Base-by-base conservation (phyloP, 768 basidiomycete species). In the Naganishia kalamii region DNA sequence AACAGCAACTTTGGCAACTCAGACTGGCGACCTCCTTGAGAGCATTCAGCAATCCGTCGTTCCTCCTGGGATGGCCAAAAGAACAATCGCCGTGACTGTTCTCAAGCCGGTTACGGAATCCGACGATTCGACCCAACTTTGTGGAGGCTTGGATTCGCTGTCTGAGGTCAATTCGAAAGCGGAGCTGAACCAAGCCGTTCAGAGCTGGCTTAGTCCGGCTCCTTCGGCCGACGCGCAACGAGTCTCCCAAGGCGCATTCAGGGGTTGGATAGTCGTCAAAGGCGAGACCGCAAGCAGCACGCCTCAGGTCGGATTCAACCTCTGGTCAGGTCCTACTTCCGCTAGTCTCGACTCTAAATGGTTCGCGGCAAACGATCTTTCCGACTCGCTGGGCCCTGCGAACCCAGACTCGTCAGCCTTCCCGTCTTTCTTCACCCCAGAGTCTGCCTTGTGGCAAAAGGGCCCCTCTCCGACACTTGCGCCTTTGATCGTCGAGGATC, bases 261-360 rank as follows among this genome's bases (percentile, higher is more conserved):
- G 62, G 13, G 66, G 66, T 5, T 68, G 66, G 66, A 35, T 68
- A 33, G 61, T 68, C 4, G 47, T 68, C 12, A 50, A 68, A 21
- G 32, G 54, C 5, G 19, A 46, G 23, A 19, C 8, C 17, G 12
- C 60, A 15, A 29, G 32, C 27, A 27, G 19, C 10, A 46, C 5
- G 12, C 37, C 54, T 25, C 23, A 15, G 12, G 37, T 25, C 7
- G 37, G 35, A 19, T 57, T 35, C 21, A 37, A 37, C 19, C 21
- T 25, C 11, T 64, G 66, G 62, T 21, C 52, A 33, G 62, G 43
- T 17, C 25, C 52, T 29, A 68, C 27, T 23, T 35, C n/a, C 54
- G 59, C 62, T 19, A 63, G 37, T 25, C 47, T n/a, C 13, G 62
- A 64, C 54, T n/a, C 51, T 19, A 47, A 60, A 11, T 0, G 41